These are phyloP conservation scores for Paramyrothecium roridum DNA, from an alignment of 2,329 filamentous ascomycete species.

Conservation along the genomic window DNA sequence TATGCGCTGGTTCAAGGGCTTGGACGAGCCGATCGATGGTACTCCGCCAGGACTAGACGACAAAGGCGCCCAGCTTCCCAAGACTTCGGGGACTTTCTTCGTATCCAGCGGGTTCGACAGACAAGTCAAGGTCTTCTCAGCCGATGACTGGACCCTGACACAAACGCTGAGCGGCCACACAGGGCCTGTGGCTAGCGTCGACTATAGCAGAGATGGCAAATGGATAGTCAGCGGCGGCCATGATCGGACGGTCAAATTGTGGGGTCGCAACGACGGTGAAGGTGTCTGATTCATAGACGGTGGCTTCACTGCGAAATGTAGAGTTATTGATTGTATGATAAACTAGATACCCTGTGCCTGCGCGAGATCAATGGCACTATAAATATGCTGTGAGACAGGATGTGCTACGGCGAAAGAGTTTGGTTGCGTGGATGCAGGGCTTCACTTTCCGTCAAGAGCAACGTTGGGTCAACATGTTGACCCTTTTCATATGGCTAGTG, in stretches of 20 bases:
- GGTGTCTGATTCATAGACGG: constrained; percentile 31
- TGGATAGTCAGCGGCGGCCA: constrained; percentile 96
- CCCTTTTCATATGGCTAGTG: too few relatives aligned
- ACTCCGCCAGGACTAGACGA: constrained; percentile 58
- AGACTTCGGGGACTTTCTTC: constrained; percentile 88
- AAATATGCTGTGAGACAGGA: background rate
- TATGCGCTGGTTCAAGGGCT: constrained; percentile 87
- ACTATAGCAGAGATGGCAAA: constrained; percentile 78
- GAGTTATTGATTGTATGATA: constrained; percentile 8
- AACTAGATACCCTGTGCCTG: constrained; percentile 18
- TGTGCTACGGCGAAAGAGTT: background rate
- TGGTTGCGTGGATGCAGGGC: background rate
- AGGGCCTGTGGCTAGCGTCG: constrained; percentile 85
- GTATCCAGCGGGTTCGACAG: constrained; percentile 90
- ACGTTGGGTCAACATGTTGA: too few relatives aligned
- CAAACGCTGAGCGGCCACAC: constrained; percentile 89
- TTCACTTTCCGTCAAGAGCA: too few relatives aligned
- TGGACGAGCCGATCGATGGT: constrained; percentile 68
- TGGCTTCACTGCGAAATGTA: constrained; percentile 10
- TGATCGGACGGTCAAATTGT: constrained; percentile 93
- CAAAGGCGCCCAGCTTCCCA: constrained; percentile 66
- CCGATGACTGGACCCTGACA: constrained; percentile 90
- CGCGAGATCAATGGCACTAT: background rate
- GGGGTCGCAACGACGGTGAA: constrained; percentile 79
- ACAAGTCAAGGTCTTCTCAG: constrained; percentile 92